phyloP scores from a whole-genome alignment of 129 eudicot genomes.

The Helianthus tuberosus region DNA sequence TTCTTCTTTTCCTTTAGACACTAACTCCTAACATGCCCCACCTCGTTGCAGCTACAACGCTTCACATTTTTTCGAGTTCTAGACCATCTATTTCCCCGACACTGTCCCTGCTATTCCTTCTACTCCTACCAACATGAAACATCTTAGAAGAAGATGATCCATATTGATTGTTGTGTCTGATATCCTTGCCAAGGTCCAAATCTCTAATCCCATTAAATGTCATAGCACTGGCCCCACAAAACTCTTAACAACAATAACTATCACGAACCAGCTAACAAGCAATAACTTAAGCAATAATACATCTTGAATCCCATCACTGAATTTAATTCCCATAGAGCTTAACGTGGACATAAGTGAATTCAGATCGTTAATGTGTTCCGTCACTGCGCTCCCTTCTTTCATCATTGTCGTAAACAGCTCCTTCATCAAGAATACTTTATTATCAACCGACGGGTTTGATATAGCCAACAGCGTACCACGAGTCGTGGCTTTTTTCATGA shows the following conservation, averaged over 20 bases:
- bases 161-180: neutral
- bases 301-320: neutral
- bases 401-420: no score
- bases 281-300: neutral
- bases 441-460: no score
- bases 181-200: neutral
- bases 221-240: neutral
- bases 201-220: neutral
- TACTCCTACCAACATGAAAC: neutral
- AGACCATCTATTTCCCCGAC: neutral
- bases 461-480: no score
- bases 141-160: neutral
- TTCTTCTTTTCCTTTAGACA: neutral
- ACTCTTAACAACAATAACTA: neutral
- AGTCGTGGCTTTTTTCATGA: no score
- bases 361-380: no score
- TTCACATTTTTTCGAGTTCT: neutral
- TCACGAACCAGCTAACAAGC: neutral
- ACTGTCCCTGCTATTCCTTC: neutral
- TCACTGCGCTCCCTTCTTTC: no score
- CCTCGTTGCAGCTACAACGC: no score
- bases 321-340: neutral
- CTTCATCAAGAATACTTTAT: no score
- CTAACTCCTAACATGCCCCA: neutral
- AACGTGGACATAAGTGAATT: neutral